phyloP scores from a whole-genome alignment of 129 eudicot species.

The Helichrysum umbraculigerum region DNA sequence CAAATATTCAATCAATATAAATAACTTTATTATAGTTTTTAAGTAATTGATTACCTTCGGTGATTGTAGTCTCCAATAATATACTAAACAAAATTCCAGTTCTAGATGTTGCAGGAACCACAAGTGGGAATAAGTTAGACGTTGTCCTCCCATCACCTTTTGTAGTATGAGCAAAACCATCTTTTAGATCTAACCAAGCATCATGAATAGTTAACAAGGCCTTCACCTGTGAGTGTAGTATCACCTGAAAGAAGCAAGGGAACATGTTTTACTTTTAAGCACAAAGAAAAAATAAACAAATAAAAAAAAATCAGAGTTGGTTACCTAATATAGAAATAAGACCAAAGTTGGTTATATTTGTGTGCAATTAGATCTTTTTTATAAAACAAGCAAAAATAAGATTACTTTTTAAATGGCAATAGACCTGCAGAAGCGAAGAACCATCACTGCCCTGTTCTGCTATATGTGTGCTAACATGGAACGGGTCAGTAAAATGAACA shows the following conservation, averaged over 20 bases:
- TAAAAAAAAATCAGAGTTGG: not conserved
- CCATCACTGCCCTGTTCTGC: constrained; percentile 84
- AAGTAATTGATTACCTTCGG: constrained; percentile 38
- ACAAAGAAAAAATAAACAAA: no score
- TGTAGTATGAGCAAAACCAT: constrained; percentile 84
- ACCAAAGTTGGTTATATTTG: not conserved
- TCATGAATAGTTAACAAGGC: constrained; percentile 81
- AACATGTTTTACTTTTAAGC: not conserved
- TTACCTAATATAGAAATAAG: not conserved
- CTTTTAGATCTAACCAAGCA: constrained; percentile 97
- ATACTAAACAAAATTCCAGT: constrained; percentile 77
- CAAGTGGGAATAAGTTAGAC: constrained; percentile 73
- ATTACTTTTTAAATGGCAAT: not conserved
- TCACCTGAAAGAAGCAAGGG: constrained; percentile 46
- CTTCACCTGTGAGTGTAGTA: constrained; percentile 88
- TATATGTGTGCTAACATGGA: constrained; percentile 76
- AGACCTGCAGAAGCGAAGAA: constrained; percentile 84
- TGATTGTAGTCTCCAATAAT: constrained; percentile 40
- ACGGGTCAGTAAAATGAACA: constrained; percentile 91
- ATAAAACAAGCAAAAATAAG: not conserved
- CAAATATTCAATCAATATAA: not conserved
- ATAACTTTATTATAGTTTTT: not conserved
- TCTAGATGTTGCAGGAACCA: constrained; percentile 70
- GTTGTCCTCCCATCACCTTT: constrained; percentile 65
- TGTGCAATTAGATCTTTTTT: not conserved